Percentiles rank a stretch among this genome's conserved stretches.
Evolutionary conservation across 2,329 filamentous ascomycete species (phyloP).

Genomic region (Microdochium paspali): DNA sequence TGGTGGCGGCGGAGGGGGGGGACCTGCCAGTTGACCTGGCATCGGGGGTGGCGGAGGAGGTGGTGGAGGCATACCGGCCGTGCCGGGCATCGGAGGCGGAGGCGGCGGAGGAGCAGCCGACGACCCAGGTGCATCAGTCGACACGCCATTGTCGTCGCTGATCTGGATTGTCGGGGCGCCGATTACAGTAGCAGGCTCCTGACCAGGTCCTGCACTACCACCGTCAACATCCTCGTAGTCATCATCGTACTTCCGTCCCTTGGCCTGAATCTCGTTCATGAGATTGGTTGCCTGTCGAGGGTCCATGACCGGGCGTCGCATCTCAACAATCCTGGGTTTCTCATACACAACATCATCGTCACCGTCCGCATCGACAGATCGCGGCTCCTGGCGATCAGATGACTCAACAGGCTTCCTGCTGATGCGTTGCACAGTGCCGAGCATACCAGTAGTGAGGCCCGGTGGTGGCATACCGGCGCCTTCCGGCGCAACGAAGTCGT

Average conservation of each 20-base stretch:
- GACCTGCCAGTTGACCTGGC: conserved; percentile 31
- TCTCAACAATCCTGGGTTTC: conserved; percentile 70
- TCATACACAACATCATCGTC: conserved; percentile 62
- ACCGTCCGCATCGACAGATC: conserved; percentile 31
- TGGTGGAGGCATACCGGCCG: conserved; percentile 33
- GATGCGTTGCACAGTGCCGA: conserved; percentile 59
- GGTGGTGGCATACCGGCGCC: conserved; percentile 42
- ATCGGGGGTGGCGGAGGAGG: conserved; percentile 38
- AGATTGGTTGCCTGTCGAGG: conserved; percentile 58
- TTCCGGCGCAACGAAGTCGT: conserved; percentile 44
- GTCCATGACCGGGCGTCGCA: conserved; percentile 60
- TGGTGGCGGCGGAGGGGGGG: conserved; percentile 43
- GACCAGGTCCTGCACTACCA: conserved; percentile 65
- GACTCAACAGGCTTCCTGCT: conserved; percentile 44
- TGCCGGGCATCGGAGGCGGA: conserved; percentile 21
- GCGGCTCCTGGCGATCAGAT: conserved; percentile 33
- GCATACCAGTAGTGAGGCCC: conserved; percentile 58
- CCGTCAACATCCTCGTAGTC: conserved; percentile 64
- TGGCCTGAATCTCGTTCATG: conserved; percentile 63
- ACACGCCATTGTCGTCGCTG: conserved; percentile 22
- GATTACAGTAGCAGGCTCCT: conserved; percentile 52
- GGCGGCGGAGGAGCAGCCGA: conserved; percentile 28
- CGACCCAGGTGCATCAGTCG: conserved; percentile 22
- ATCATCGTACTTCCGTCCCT: conserved; percentile 65
- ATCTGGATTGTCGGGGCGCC: conserved; percentile 52